Percentiles rank a stretch among this genome's conserved stretches.
phyloP scores from a whole-genome alignment of 1,139 yeast species.

The Ogataea hybrid region DNA sequence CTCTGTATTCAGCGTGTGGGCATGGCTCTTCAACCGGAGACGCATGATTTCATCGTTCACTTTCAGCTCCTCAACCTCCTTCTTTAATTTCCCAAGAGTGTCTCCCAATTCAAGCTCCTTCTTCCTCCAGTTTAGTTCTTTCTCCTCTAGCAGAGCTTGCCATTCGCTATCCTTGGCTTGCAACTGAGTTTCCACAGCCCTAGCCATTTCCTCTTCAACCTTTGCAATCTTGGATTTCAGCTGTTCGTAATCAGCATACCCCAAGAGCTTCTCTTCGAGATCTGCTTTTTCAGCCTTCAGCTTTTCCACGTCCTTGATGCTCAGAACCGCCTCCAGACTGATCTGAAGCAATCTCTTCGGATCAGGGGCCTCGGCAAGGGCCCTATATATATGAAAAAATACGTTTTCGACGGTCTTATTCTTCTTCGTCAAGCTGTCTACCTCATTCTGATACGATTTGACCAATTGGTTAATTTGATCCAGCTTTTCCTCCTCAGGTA shows the following conservation, averaged over 20 bases:
- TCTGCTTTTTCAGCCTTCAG: conserved; percentile 52
- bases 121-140: conserved; percentile 57
- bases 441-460: conserved; percentile 83
- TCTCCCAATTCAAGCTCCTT: conserved; percentile 45
- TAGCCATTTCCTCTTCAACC: conserved; percentile 41
- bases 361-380: conserved; percentile 88
- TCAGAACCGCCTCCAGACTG: conserved; percentile 60
- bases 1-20: conserved; percentile 35
- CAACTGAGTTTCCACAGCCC: conserved; percentile 30
- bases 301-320: conserved; percentile 46
- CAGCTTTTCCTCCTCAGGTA: conserved; percentile 64
- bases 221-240: conserved; percentile 60
- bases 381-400: conserved; percentile 71
- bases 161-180: conserved; percentile 63
- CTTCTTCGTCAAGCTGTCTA: conserved; percentile 77
- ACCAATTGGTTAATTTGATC: conserved; percentile 63
- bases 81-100: conserved; percentile 46
- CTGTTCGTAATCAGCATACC: conserved; percentile 76
- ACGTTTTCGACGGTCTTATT: conserved; percentile 71
- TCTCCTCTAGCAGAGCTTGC: conserved; percentile 57
- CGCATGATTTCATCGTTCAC: conserved; percentile 55
- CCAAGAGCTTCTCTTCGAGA: conserved; percentile 60
- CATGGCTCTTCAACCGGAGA: conserved; percentile 45
- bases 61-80: conserved; percentile 52
- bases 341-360: conserved; percentile 79